Evolutionary conservation across 192 early-diverging fungal genomes (phyloP).

Genomic region (Backusella westeae): DNA sequence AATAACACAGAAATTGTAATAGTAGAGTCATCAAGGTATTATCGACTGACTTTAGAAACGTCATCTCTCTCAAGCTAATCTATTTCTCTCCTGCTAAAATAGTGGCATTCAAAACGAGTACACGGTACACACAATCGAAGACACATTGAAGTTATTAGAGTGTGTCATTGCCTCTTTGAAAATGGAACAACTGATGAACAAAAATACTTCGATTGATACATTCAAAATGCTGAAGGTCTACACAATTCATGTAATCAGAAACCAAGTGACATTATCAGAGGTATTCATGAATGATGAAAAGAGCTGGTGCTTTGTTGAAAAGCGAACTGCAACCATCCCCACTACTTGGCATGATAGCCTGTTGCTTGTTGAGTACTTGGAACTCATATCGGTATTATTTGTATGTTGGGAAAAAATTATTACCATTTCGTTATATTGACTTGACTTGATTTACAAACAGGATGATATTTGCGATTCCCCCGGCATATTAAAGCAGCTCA

Average conservation of each 20-base stretch:
- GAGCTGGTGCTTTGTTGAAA: slow-evolving; percentile 1
- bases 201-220: not conserved
- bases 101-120: slow-evolving; percentile 5
- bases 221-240: slow-evolving; percentile 7
- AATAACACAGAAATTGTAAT: too few relatives aligned
- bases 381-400: slow-evolving; percentile 3
- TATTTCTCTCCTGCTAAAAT: not conserved
- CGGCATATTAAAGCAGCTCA: not conserved
- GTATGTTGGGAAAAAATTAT: not conserved
- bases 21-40: too few relatives aligned
- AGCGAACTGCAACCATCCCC: not conserved
- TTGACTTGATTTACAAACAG: not conserved
- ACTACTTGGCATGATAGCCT: slow-evolving; percentile 1
- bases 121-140: slow-evolving; percentile 2
- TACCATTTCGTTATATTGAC: not conserved
- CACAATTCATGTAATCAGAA: not conserved
- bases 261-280: slow-evolving; percentile 1
- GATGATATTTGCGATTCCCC: not conserved
- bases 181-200: not conserved
- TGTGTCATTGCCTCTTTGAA: not conserved
- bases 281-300: slow-evolving; percentile 3
- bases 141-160: slow-evolving; percentile 4
- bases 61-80: not conserved
- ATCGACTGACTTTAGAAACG: too few relatives aligned
- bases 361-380: slow-evolving; percentile 2